These are phyloP conservation scores for Leishmania tarentolae DNA, from an alignment of 208 protist species.

Conservation along the genomic window DNA sequence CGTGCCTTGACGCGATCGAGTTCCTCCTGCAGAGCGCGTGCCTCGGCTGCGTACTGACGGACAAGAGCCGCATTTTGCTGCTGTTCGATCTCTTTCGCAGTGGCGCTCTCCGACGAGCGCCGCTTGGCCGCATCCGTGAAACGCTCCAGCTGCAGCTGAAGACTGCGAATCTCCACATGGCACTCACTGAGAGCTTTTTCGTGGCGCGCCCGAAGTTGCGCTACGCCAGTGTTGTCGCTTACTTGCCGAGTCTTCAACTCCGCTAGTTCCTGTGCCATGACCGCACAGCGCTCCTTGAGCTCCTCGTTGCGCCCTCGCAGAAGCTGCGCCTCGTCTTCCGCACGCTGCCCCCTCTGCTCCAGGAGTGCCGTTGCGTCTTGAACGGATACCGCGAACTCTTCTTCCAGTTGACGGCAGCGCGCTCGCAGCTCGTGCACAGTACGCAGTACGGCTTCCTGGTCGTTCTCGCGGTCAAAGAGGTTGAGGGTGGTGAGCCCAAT, in stretches of 20 bases:
- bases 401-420: slow-evolving; percentile 12
- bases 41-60: slow-evolving; percentile 29
- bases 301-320: slow-evolving; percentile 24
- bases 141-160: slow-evolving; percentile 33
- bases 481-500: slow-evolving; percentile 23
- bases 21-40: slow-evolving; percentile 23
- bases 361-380: slow-evolving; percentile 20
- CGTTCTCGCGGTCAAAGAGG: slow-evolving; percentile 31
- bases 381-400: slow-evolving; percentile 15
- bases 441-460: slow-evolving; percentile 32
- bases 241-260: slow-evolving; percentile 2
- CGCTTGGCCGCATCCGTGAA: slow-evolving; percentile 23
- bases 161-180: slow-evolving; percentile 34
- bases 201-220: slow-evolving; percentile 19
- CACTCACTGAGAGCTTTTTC: slow-evolving; percentile 19
- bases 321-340: slow-evolving; percentile 7
- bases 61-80: slow-evolving; percentile 24
- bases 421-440: slow-evolving; percentile 18
- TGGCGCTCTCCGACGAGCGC: background rate
- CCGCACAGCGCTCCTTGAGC: slow-evolving; percentile 20
- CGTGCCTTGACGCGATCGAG: slow-evolving; percentile 12
- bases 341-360: slow-evolving; percentile 15
- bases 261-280: slow-evolving; percentile 13
- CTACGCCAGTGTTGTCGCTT: slow-evolving; percentile 7
- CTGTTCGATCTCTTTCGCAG: slow-evolving; percentile 16